Base-by-base conservation (phyloP, 495 filamentous ascomycete species). In the Recurvomyces mirabilis region DNA sequence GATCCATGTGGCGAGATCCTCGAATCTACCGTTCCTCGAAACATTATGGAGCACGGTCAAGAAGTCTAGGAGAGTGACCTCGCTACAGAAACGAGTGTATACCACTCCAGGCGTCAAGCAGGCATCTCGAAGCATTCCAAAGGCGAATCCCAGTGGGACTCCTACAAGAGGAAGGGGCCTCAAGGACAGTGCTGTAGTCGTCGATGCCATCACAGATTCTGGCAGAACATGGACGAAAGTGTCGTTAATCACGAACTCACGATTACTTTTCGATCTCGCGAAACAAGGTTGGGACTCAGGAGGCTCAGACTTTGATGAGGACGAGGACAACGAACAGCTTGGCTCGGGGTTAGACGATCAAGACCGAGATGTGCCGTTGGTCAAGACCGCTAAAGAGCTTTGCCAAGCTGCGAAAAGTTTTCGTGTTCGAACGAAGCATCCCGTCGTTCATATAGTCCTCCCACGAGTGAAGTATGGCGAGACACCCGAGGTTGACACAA, bases 401-500 rank as follows among this genome's bases (percentile, higher is more conserved):
- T 57, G 63, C 28, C 72, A 65, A 45, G 73, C 75, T 12, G 65
- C 77, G 5, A 60, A 63, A 49, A 63, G 65, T 36, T 72, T 69
- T 17, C 67, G 73, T 37, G 65, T 79, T 23, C 64, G 68, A 10
- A 56, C 54, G 33, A 46, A 40, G 29, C 24, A 46, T 22, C 78
- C 79, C n/a, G 59, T 60, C 13, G 60, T 84, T 24, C 70, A 69
- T 2, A 61, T 86, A 46, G 67, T 84, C 25, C 60, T 84, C 13
- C 73, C 79, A 0, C 73, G 73, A 24, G 65, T 85, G 18, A 55
- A 58, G 32, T 61, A 68, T 25, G 68, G 69, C 5, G 58, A 63
- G 40, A 58, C 63, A 39, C 58, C 61, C 49, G 73, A 77, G 38
- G 70, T 84, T 49, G 69, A 75, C 49, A 58, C 59, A 50, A 55